phyloP scores from a whole-genome alignment of 2,329 filamentous ascomycete genomes.

The Botrytis fragariae region DNA sequence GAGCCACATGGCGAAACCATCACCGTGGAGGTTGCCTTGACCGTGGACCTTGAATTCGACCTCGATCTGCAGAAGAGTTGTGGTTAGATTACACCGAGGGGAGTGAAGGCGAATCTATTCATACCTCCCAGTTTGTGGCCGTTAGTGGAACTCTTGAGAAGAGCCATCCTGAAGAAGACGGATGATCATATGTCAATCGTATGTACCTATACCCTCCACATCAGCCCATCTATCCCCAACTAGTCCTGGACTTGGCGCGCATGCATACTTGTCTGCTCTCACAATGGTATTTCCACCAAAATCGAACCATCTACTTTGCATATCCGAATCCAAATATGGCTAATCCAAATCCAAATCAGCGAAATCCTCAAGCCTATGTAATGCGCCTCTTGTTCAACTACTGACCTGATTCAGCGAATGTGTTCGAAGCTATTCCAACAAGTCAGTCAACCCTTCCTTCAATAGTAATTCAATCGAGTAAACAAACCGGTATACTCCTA shows the following conservation, averaged over 20 bases:
- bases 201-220: constrained; percentile 64
- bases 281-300: constrained; percentile 95
- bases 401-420: constrained; percentile 78
- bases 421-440: constrained; percentile 67
- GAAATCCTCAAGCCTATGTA: not conserved
- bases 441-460: constrained; percentile 9
- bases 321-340: constrained; percentile 96
- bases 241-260: not conserved
- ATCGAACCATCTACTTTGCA: constrained; percentile 98
- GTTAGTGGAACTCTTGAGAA: constrained; percentile 93
- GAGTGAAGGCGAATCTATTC: constrained; percentile 18
- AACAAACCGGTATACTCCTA: constrained; percentile 62
- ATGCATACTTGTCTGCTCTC: constrained; percentile 63
- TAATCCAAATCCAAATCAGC: constrained; percentile 42
- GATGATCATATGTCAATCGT: constrained; percentile 84
- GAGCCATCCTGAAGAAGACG: constrained; percentile 88
- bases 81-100: constrained; percentile 11
- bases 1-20: constrained; percentile 97
- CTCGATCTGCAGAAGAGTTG: constrained; percentile 59
- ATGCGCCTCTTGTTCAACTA: constrained; percentile 9
- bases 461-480: not conserved
- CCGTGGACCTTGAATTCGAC: constrained; percentile 94
- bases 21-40: constrained; percentile 84
- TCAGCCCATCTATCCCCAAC: constrained; percentile 27
- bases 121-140: constrained; percentile 93